Evolutionary conservation across 1,284 basidiomycete genomes (phyloP).

Genomic region (Pyrrhoderma noxium): DNA sequence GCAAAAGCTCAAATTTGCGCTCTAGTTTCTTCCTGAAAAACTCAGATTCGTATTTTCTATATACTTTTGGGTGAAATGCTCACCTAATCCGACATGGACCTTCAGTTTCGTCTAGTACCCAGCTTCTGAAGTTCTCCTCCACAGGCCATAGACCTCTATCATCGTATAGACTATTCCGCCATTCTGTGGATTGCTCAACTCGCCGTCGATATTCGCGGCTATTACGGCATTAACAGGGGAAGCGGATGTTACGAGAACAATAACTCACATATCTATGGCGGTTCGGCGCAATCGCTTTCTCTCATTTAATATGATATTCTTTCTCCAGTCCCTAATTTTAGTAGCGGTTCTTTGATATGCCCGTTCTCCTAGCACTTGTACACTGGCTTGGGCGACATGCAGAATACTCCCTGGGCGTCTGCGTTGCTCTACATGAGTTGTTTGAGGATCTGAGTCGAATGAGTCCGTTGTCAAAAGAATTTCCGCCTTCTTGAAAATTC

Average conservation of each 20-base stretch:
- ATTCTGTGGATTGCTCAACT: slow-evolving; percentile 51
- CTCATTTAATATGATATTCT: slow-evolving; percentile 57
- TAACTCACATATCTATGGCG: slow-evolving; percentile 58
- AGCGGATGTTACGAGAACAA: slow-evolving; percentile 1
- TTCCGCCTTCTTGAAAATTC: slow-evolving; percentile 48
- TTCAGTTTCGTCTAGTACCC: slow-evolving; percentile 84
- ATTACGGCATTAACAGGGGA: slow-evolving; percentile 25
- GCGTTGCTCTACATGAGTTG: neutral
- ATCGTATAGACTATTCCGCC: slow-evolving; percentile 47
- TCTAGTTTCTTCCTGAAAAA: slow-evolving; percentile 63
- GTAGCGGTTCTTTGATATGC: slow-evolving; percentile 36
- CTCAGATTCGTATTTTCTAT: neutral
- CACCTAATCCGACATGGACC: slow-evolving; percentile 80
- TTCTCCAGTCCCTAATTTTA: slow-evolving; percentile 64
- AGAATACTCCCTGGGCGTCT: neutral
- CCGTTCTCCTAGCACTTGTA: slow-evolving; percentile 15
- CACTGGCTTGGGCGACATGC: slow-evolving; percentile 4
- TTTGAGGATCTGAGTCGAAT: neutral
- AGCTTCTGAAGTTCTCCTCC: slow-evolving; percentile 40
- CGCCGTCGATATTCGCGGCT: slow-evolving; percentile 64
- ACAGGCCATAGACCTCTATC: slow-evolving; percentile 80
- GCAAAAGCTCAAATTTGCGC: slow-evolving; percentile 43
- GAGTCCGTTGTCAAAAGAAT: slow-evolving; percentile 38
- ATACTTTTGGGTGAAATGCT: slow-evolving; percentile 16
- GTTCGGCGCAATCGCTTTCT: slow-evolving; percentile 62